Conservation (phyloP, 345 rosid species). For the Abelmoschus esculentus region DNA sequence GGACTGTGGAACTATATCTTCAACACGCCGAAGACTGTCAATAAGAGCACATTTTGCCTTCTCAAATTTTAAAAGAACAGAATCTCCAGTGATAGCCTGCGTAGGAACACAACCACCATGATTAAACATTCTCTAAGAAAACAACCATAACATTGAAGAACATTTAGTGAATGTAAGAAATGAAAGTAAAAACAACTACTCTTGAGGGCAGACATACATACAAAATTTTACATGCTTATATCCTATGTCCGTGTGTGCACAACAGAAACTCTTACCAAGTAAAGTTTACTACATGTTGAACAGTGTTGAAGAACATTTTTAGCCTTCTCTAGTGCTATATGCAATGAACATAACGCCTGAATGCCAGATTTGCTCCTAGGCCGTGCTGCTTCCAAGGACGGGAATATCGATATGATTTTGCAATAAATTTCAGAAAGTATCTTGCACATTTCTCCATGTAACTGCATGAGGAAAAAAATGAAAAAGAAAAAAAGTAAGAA, state of each 20-base stretch:
- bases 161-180: not conserved
- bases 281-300: slow-evolving; percentile 12
- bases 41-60: slow-evolving; percentile 64
- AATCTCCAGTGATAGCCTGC: slow-evolving; percentile 95
- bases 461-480: slow-evolving; percentile 27
- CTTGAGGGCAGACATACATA: not conserved
- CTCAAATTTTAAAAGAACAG: slow-evolving; percentile 81
- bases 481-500: slow-evolving; percentile 7
- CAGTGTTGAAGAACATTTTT: slow-evolving; percentile 11
- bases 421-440: slow-evolving; percentile 60
- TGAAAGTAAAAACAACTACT: not conserved
- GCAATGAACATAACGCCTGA: slow-evolving; percentile 88
- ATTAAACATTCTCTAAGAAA: slow-evolving; percentile 8
- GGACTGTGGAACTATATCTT: slow-evolving; percentile 87
- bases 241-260: not conserved
- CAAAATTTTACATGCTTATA: not conserved
- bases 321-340: slow-evolving; percentile 29
- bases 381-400: slow-evolving; percentile 88
- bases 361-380: slow-evolving; percentile 98
- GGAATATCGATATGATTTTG: slow-evolving; percentile 71
- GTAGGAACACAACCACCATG: slow-evolving; percentile 10
- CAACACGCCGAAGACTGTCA: slow-evolving; percentile 83
- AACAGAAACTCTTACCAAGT: slow-evolving; percentile 13
- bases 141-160: not conserved
- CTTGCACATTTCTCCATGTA: slow-evolving; percentile 93